Evolutionary conservation across 2,329 filamentous ascomycete species (phyloP), one percentile per base, ranked within the genome.

Genomic region (Botrytis elliptica): DNA sequence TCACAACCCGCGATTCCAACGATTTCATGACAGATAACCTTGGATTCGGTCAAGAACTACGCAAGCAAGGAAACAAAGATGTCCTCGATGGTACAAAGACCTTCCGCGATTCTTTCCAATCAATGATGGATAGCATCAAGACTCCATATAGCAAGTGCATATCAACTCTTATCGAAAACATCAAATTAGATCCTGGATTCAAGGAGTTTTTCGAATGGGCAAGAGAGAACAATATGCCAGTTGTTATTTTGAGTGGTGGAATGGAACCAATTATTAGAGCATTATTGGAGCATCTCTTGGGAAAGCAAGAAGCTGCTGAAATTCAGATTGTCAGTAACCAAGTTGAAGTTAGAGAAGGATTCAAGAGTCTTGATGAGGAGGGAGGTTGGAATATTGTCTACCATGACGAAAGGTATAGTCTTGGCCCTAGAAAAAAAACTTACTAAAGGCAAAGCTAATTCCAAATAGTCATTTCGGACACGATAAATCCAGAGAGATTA

Each of bases 321-420:
- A 92, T 98, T 81, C 91, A 96, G 83, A 96, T 99, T 80, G 91
- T 98, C 75, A 93, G 92, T 85, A 99, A 98, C 83, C 86, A 94
- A 77, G 93, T 95, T 74, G 82, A 89, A 33, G 82, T 88, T 77
- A 81, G 88, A 82, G 84, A 90, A 66, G 93, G 89, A 60, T 67
- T 68, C 71, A 91, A 93, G 87, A 86, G 84, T 79, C 92, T 97
- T 81, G 91, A 96, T 78, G 89, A 94, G 69, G 89, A 92, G 81
- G 89, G 89, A 29, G 95, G 94, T 44, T 99, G 96, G 96, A 86
- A 91, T 80, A 95, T 99, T 78, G 86, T 89, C 74, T 99, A 91
- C 84, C 94, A 94, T 80, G 95, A 99, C 81, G 93, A 95, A 75
- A 94, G 89, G 89, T 91, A 80, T 80, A 83, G 80, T 14, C 29